Base-by-base conservation (phyloP, 2,329 filamentous ascomycete species). In the Shiraia sp. region DNA sequence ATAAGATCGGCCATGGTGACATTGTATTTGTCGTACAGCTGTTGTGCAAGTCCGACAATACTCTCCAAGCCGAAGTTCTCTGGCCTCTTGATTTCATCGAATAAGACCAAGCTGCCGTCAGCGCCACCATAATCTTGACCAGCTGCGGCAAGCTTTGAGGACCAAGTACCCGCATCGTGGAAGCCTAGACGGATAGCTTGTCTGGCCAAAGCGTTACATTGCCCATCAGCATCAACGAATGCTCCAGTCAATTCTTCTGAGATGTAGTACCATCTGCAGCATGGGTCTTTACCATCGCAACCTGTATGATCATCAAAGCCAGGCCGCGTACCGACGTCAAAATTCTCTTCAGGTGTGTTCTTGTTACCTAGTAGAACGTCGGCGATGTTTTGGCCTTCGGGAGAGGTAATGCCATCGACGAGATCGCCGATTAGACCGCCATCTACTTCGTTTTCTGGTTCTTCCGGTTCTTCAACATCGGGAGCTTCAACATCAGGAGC, bases 1-100 rank as follows among this genome's bases (percentile, higher is more conserved):
- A 37, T 14, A 10, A 80, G 59, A 57, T 80, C 78, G n/a, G 78
- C 78, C 47, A 76, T 73, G n/a, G 66, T 59, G 16, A 78, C 67
- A 12, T 65, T 57, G 38, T 72, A 73, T 38, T 68, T 61, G 16
- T 50, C 47, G 36, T 69, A 70, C 57, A 75, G 67, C 2, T 48
- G 37, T 32, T 60, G 52, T 2, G 72, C 61, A 31, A 67, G 61
- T 5, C 50, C 49, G 3, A 63, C 66, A 32, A 76, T 73, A n/a
- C 59, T 58, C 36, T 65, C 47, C 3, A 80, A 64, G 0, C 75
- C 76, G 4, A 47, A 55, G 55, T 80, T 66, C 32, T 68, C 63
- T 3, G 45, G 13, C 19, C 67, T 50, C 26, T 39, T 42, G 29
- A 62, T 49, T 37, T 70, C 69, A 5, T 52, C 47, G 14, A 53